Conservation (phyloP, 208 protist species). For the Acanthamoeba rhysodes region DNA sequence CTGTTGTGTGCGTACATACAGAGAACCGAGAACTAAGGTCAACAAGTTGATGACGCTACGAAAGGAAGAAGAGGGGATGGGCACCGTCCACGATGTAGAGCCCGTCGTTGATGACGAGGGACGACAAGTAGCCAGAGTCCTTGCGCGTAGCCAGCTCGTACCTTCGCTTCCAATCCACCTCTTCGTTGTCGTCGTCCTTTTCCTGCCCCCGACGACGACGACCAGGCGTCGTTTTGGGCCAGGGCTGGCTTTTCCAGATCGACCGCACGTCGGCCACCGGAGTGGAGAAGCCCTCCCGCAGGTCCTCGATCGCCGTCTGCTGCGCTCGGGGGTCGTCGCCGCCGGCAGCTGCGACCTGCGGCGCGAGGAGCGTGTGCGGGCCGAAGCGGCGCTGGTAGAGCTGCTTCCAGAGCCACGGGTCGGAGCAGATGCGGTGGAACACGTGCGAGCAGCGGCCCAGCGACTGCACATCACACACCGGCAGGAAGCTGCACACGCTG, state of each 20-base stretch:
- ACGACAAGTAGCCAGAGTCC: not conserved
- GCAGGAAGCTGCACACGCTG: not conserved
- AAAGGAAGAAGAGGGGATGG: not conserved
- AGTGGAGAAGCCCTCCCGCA: not conserved
- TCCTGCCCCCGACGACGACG: too few species aligned
- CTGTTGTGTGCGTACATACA: not conserved
- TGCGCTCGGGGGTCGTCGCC: not conserved
- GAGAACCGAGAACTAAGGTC: not conserved
- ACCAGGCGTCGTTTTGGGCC: not conserved
- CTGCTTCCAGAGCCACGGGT: not conserved
- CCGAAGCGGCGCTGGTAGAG: not conserved
- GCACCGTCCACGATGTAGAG: not conserved
- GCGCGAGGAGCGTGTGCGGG: not conserved
- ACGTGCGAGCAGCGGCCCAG: not conserved
- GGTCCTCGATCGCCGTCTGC: not conserved
- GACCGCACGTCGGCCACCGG: not conserved
- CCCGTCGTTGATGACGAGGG: not conserved
- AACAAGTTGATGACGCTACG: not conserved
- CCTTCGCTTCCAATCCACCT: not conserved
- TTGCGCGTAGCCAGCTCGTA: not conserved
- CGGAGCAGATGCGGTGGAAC: not conserved
- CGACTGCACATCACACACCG: not conserved
- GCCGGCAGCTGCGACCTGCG: not conserved
- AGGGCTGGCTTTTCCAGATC: not conserved
- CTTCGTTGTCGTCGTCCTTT: too few species aligned